These are phyloP conservation scores for Boletellus ananas DNA, from an alignment of 768 basidiomycete species.

Conservation along the genomic window DNA sequence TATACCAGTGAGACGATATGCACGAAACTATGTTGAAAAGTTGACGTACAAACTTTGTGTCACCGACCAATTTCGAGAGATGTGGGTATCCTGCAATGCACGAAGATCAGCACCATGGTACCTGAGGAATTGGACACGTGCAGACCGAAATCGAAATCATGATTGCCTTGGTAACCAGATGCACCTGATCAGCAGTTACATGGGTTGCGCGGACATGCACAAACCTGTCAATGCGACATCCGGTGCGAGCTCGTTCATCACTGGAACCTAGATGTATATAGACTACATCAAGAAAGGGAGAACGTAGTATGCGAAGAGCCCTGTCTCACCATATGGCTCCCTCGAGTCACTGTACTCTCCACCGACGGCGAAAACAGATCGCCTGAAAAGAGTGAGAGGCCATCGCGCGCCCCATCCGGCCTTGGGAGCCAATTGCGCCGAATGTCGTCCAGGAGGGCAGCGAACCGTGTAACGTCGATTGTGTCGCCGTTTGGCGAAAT, in stretches of 20 bases:
- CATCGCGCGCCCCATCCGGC: slow-evolving; percentile 55
- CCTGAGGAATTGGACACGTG: not conserved
- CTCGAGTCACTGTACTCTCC: slow-evolving; percentile 84
- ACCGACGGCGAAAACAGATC: slow-evolving; percentile 86
- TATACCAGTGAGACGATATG: not conserved
- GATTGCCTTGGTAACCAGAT: slow-evolving; percentile 57
- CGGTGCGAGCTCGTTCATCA: slow-evolving; percentile 76
- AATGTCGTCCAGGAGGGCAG: slow-evolving; percentile 61
- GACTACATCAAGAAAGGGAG: not conserved
- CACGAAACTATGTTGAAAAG: not conserved
- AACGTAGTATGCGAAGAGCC: not conserved
- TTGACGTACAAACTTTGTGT: slow-evolving; percentile 67
- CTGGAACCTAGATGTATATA: slow-evolving; percentile 58
- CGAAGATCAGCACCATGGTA: not conserved
- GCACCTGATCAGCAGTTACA: slow-evolving; percentile 4
- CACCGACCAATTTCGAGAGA: slow-evolving; percentile 61
- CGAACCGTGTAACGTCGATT: slow-evolving; percentile 87
- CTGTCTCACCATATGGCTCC: slow-evolving; percentile 77
- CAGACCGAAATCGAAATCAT: slow-evolving; percentile 87
- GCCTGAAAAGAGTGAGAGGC: slow-evolving; percentile 82
- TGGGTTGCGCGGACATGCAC: slow-evolving; percentile 21
- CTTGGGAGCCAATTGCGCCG: slow-evolving; percentile 52
- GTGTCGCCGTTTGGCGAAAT: slow-evolving; percentile 49
- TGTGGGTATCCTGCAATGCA: slow-evolving; percentile 54
- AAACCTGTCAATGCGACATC: slow-evolving; percentile 78